Base-by-base conservation (phyloP, 177 flowering plant species). In the Vitis hybrid region DNA sequence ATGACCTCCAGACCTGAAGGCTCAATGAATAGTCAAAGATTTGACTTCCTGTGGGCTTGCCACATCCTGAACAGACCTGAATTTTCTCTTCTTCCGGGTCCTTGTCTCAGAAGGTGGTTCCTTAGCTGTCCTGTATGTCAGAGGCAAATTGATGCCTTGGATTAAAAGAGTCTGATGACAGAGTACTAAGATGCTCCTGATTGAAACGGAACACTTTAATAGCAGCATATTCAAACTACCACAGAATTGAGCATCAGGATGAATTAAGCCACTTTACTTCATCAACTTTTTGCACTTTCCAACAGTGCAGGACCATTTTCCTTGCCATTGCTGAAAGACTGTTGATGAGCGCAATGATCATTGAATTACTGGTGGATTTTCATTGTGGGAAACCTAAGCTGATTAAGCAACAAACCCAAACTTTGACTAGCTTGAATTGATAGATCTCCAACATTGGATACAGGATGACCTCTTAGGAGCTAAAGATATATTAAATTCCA, bases 381-480 rank as follows among this genome's bases (percentile, higher is more conserved):
- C 74, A 90, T 86, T 32, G 83, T 69, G 10, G 98, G 91, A 45
- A 67, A 79, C 74, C 99, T 84, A 66, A 96, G 95, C 80, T 85
- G 93, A 84, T 91, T 98, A 72, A 96, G 91, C 84, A 96, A 76
- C 60, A 82, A 77, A 62, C 89, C 86, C 83, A 93, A 80, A 75
- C 80, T 87, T 64, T 81, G 83, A 79, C 94, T 88, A 17, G 98
- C 99, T 83, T 96, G 97, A 76, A 82, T 73, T 62, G 97, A 89
- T 67, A 93, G 73, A 75, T 93, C 96, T 72, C 89, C 88, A 70
- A 85, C 76, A 71, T 88, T 88, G 17, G 93, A 91, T 60, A 91
- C 3, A 23, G 97, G 97, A 83, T 93, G 99, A 49, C 97, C 95
- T 32, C 91, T 86, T 57, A 94, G 97, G 70, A 95, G 83, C 93